Conservation (phyloP, 371 early-diverging fungal genomes). For the Mortierella sp. region DNA sequence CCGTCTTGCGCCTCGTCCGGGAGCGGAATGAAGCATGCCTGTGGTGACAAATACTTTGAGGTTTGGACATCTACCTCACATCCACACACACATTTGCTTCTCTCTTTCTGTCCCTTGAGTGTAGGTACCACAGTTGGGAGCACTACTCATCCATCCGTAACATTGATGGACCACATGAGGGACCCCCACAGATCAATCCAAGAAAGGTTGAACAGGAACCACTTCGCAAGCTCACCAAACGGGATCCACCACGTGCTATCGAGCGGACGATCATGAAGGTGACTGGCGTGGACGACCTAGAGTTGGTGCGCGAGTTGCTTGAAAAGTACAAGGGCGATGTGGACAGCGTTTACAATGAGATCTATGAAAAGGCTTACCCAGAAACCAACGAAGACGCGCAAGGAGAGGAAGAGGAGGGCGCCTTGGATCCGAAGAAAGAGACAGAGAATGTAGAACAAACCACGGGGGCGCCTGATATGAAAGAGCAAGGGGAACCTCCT, state of each 20-base stretch:
- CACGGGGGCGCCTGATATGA: too few species aligned
- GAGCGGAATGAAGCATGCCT: too few species aligned
- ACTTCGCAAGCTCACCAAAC: conserved; percentile 26
- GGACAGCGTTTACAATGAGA: conserved; percentile 64
- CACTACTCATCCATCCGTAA: conserved; percentile 86
- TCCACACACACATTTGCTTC: neutral
- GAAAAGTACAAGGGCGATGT: conserved; percentile 59
- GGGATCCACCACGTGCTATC: conserved; percentile 33
- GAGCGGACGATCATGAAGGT: conserved; percentile 41
- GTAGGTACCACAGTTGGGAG: conserved; percentile 84
- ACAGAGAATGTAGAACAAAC: too few species aligned
- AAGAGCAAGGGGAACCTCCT: too few species aligned
- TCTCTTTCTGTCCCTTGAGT: neutral
- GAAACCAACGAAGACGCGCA: conserved; percentile 6
- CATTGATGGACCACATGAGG: conserved; percentile 69
- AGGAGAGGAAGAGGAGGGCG: neutral
- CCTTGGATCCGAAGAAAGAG: too few species aligned
- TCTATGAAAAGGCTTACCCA: conserved; percentile 57
- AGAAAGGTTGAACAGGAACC: conserved; percentile 24
- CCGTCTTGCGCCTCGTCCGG: neutral
- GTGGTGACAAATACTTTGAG: too few species aligned
- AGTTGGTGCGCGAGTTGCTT: conserved; percentile 63
- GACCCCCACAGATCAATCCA: conserved; percentile 69
- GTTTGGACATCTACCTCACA: too few species aligned
- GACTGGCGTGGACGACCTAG: conserved; percentile 48